Conservation (phyloP, 441 rosid species). For the Arabidopsis hybrid region DNA sequence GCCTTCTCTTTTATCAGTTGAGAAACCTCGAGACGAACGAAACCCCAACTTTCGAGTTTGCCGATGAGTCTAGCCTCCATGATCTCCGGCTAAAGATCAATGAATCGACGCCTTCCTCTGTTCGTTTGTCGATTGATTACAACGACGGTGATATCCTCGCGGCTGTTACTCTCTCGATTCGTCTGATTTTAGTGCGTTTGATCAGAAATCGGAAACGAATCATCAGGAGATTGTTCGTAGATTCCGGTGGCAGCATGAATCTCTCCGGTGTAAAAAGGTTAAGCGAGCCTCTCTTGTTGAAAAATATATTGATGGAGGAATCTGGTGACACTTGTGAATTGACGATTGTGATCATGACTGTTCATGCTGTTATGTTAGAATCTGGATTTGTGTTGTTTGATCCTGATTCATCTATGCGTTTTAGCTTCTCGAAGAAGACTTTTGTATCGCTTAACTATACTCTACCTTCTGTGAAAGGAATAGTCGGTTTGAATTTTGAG, state of each 20-base stretch:
- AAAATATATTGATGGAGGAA: constrained; percentile 57
- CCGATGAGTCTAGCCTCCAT: not conserved
- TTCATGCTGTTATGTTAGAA: constrained; percentile 59
- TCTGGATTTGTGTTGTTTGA: constrained; percentile 63
- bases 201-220: not conserved
- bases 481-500: constrained; percentile 57
- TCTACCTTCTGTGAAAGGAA: constrained; percentile 14
- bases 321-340: constrained; percentile 12
- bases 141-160: not conserved
- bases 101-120: not conserved
- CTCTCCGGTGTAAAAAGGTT: constrained; percentile 23
- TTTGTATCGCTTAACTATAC: not conserved
- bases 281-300: constrained; percentile 59
- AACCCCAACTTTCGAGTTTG: not conserved
- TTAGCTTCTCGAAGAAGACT: constrained; percentile 46
- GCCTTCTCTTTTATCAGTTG: not conserved
- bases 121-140: not conserved
- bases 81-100: not conserved
- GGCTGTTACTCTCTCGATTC: not conserved
- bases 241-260: not conserved
- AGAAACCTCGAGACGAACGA: not conserved
- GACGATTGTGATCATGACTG: constrained; percentile 42
- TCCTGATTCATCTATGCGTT: constrained; percentile 43
- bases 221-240: too few relatives aligned
- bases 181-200: not conserved